Evolutionary conservation across 2,329 filamentous ascomycete genomes (phyloP).

Genomic region (Paraphoma sp.): DNA sequence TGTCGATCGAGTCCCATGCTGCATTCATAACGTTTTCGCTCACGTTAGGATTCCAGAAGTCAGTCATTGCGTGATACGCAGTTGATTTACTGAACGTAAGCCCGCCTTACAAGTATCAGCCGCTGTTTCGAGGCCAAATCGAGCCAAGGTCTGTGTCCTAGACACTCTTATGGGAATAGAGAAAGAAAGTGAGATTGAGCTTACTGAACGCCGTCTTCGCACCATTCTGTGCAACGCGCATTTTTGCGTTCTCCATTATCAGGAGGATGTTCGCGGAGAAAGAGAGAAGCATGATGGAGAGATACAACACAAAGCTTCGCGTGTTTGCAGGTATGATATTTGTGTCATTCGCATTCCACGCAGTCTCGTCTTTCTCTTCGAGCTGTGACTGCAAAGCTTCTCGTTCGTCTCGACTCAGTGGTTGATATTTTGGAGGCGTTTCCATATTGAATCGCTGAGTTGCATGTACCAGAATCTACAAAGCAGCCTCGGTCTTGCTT

Average conservation of each 20-base stretch:
- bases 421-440: constrained; percentile 31
- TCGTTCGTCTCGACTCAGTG: constrained; percentile 33
- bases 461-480: too few species aligned
- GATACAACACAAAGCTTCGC: constrained; percentile 31
- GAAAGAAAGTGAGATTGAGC: not conserved
- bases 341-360: constrained; percentile 32
- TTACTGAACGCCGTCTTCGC: constrained; percentile 35
- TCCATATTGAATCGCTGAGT: constrained; percentile 23
- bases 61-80: constrained; percentile 32
- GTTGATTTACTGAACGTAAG: constrained; percentile 35
- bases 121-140: too few species aligned
- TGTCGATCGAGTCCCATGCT: constrained; percentile 45
- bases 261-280: constrained; percentile 38
- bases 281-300: constrained; percentile 38
- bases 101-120: constrained; percentile 12
- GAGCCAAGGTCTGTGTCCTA: too few species aligned
- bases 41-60: constrained; percentile 41
- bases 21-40: constrained; percentile 32
- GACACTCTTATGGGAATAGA: constrained; percentile 3
- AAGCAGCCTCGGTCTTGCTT: not conserved
- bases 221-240: constrained; percentile 20
- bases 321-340: constrained; percentile 36
- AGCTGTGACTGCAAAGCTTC: constrained; percentile 17
- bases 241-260: constrained; percentile 32
- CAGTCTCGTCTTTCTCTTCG: constrained; percentile 31